Conservation (phyloP, 2,329 filamentous ascomycete genomes). For the Geosmithia flava region DNA sequence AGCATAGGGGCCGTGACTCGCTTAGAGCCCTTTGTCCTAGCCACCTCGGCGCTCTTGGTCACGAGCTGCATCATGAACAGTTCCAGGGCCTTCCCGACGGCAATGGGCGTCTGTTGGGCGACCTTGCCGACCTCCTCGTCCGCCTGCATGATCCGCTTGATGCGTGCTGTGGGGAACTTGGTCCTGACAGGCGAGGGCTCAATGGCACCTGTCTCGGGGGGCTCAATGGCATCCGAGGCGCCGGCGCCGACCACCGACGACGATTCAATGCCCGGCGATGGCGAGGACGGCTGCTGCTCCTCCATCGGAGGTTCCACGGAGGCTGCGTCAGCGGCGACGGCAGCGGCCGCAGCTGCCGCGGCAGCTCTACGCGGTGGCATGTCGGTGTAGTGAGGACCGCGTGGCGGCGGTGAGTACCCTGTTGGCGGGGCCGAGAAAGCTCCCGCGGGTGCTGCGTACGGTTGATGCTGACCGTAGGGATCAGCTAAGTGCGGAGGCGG, state of each 20-base stretch:
- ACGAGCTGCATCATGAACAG: slow-evolving; percentile 96
- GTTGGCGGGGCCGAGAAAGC: neutral
- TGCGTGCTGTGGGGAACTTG: slow-evolving; percentile 92
- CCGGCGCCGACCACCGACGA: neutral
- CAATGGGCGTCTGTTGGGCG: slow-evolving; percentile 91
- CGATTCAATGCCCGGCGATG: neutral
- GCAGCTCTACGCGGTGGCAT: slow-evolving; percentile 1
- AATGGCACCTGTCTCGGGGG: slow-evolving; percentile 14
- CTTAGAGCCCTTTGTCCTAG: slow-evolving; percentile 72
- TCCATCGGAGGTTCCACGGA: too few species aligned
- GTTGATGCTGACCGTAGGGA: neutral
- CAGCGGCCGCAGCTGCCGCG: slow-evolving; percentile 1
- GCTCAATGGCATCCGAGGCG: too few species aligned
- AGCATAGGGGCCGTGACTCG: slow-evolving; percentile 83
- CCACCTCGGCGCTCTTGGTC: slow-evolving; percentile 74
- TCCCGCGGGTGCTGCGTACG: neutral
- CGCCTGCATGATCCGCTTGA: slow-evolving; percentile 99
- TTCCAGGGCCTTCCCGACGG: slow-evolving; percentile 89
- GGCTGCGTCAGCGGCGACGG: neutral
- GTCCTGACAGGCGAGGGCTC: slow-evolving; percentile 70
- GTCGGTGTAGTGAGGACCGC: neutral
- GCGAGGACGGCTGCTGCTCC: neutral
- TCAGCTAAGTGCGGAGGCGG: neutral
- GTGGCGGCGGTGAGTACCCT: neutral
- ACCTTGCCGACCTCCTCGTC: slow-evolving; percentile 98